Base-by-base conservation (phyloP, 371 early-diverging fungal species). In the Syncephalis fuscata region DNA sequence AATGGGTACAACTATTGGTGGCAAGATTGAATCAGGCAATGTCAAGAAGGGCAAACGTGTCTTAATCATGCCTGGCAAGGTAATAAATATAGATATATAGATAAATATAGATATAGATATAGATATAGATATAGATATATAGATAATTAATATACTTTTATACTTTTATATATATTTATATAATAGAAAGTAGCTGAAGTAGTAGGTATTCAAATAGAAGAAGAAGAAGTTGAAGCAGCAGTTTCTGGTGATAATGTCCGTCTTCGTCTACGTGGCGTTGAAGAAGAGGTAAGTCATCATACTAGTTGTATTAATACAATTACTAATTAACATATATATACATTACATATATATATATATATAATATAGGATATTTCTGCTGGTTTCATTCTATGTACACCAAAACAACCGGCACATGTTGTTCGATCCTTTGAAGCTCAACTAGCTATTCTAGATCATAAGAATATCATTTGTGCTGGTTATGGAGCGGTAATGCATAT, bases 381-480 rank as follows among this genome's bases (percentile, higher is more conserved):
- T 46, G 97, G 97, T 46, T 89, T 84, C 53, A 85, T 96, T 26
- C 55, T 96, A 25, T 90, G 91, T 61, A 68, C 70, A 38, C 61
- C 70, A 50, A 79, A 76, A 64, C 63, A 67, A 51, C 92, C 92
- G 26, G 78, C 92, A 50, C 76, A 78, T 54, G 69, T 74, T 22
- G 75, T 82, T 7, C 78, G 71, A 42, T 60, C 56, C 1, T 93
- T 94, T 50, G 86, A 89, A 55, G 92, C 92, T 14, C 81, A 87
- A 59, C 54, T 96, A 25, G 78, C 77, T 17, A 88, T 96, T 57
- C 66, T 91, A 42, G 95, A 96, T 39, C 80, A 81, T 63, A 88
- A 89, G 70, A 87, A 80, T 68, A 94, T 96, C 57, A 87, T 96
- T 48, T 85, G 88, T 55, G 88, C 93, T 27, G 97, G 95, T 46